Evolutionary conservation across 2,329 filamentous ascomycete genomes (phyloP).

Genomic region (Furcasterigmium sp.): DNA sequence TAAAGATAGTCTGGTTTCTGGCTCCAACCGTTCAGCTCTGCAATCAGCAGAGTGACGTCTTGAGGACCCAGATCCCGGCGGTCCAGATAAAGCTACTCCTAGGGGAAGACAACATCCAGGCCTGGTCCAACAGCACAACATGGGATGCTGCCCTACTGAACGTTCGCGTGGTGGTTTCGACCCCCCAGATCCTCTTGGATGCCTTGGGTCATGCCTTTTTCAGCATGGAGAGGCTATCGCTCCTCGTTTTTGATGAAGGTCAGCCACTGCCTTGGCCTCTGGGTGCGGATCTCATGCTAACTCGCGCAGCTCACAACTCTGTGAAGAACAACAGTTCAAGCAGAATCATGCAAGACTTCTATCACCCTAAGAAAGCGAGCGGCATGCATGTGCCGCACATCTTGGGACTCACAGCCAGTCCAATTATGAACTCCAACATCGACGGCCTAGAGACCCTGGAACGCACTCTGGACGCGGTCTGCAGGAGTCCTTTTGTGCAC

Average conservation of each 20-base stretch:
- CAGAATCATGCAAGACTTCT: slow-evolving; percentile 69
- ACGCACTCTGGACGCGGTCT: slow-evolving; percentile 61
- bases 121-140: slow-evolving; percentile 61
- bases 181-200: slow-evolving; percentile 69
- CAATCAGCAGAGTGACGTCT: slow-evolving; percentile 57
- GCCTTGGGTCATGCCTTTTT: slow-evolving; percentile 73
- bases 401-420: slow-evolving; percentile 77
- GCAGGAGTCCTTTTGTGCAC: slow-evolving; percentile 63
- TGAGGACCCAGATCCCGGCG: slow-evolving; percentile 54
- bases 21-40: slow-evolving; percentile 65
- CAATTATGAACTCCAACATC: slow-evolving; percentile 56
- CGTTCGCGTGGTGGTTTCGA: slow-evolving; percentile 70
- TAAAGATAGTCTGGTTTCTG: slow-evolving; percentile 65
- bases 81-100: slow-evolving; percentile 58
- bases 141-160: slow-evolving; percentile 65
- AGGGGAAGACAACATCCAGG: slow-evolving; percentile 64
- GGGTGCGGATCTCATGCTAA: no score
- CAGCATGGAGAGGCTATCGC: slow-evolving; percentile 52
- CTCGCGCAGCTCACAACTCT: slow-evolving; percentile 68
- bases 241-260: slow-evolving; percentile 85
- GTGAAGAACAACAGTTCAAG: slow-evolving; percentile 57
- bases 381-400: slow-evolving; percentile 54
- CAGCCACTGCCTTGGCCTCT: not conserved
- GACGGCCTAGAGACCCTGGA: slow-evolving; percentile 59
- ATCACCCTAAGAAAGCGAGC: slow-evolving; percentile 42